Conservation (phyloP, 441 rosid species). For the Gossypium schwendimanii region DNA sequence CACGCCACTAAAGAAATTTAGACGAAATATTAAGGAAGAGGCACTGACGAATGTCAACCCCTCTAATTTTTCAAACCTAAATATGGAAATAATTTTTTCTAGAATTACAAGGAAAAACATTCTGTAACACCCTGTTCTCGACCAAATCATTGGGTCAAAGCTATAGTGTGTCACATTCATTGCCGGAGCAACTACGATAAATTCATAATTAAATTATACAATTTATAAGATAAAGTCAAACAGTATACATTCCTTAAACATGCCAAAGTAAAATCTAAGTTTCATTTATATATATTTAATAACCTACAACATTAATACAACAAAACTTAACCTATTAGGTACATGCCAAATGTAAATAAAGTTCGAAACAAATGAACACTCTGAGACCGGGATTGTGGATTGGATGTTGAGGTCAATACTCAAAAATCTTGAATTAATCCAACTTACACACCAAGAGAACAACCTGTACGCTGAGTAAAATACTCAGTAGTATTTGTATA, state of each 20-base stretch:
- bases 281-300: too few relatives aligned
- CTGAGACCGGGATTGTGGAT: neutral
- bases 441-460: neutral
- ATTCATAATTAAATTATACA: too few relatives aligned
- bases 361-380: too few relatives aligned
- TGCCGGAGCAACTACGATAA: neutral
- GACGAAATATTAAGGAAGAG: too few relatives aligned
- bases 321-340: neutral
- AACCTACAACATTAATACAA: neutral
- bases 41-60: too few relatives aligned
- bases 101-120: too few relatives aligned
- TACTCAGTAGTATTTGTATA: neutral
- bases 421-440: neutral
- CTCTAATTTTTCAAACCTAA: too few relatives aligned
- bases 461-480: neutral
- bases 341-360: neutral
- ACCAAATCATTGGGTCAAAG: neutral
- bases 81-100: too few relatives aligned
- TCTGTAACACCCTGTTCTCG: neutral
- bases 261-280: neutral
- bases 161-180: neutral
- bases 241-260: neutral
- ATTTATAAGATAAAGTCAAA: neutral
- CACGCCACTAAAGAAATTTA: too few relatives aligned
- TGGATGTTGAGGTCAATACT: neutral